A percentile compares a stretch with the other conserved stretches of the same genome.
Conservation (phyloP, 768 basidiomycete genomes). For the Mycena vulgaris region DNA sequence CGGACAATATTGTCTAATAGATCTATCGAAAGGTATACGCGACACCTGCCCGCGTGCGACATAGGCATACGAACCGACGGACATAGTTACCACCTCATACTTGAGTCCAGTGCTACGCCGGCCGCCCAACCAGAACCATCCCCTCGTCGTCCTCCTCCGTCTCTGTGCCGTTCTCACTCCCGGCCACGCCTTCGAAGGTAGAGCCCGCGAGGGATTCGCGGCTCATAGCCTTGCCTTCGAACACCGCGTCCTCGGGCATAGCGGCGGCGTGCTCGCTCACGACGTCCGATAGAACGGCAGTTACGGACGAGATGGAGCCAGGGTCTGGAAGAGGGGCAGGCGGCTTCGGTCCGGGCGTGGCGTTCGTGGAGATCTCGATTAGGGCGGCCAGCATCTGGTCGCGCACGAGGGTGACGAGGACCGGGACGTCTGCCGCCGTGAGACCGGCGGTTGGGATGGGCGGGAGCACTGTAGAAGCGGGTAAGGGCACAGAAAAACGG, state of each 20-base stretch:
- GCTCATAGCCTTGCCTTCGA: conserved; percentile 42
- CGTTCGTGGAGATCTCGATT: conserved; percentile 79
- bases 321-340: conserved; percentile 28
- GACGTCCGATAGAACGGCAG: conserved; percentile 28
- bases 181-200: conserved; percentile 49
- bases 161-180: conserved; percentile 77
- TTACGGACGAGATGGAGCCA: conserved; percentile 22
- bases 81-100: no score
- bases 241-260: conserved; percentile 32
- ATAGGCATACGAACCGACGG: no score
- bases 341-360: conserved; percentile 41
- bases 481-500: conserved; percentile 4
- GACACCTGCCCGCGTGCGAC: no score
- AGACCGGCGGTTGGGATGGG: conserved; percentile 85
- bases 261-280: conserved; percentile 33
- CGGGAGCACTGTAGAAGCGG: conserved; percentile 82
- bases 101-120: conserved; percentile 47
- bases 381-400: conserved; percentile 86
- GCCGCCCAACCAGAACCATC: conserved; percentile 83
- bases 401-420: conserved; percentile 77
- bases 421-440: conserved; percentile 77
- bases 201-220: conserved; percentile 48
- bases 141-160: conserved; percentile 92
- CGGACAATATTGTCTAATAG: no score
- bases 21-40: no score